Evolutionary conservation across 306 rosid species (phyloP), one percentile per base, ranked within the genome.

Genomic region (Leucaena leucocephala): DNA sequence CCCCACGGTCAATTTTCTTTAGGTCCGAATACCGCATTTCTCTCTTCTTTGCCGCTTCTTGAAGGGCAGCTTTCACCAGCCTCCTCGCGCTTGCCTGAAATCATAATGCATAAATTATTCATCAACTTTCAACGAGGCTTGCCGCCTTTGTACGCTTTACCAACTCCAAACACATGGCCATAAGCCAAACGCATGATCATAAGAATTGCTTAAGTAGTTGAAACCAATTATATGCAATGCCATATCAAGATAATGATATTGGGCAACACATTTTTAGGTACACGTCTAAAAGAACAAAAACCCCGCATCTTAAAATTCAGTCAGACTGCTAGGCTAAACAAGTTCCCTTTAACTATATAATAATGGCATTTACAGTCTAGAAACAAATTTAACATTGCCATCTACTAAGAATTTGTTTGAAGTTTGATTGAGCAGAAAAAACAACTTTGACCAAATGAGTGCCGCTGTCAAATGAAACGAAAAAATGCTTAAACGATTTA

Each of bases 11-110:
- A 2, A 95, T 95, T 90, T 90, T 95, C 87, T 91, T 95, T 81
- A 95, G 81, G 88, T 95, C 99, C 6, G 99, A 95, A 79, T 95
- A 95, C 78, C 99, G 90, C 99, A 95, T 95, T 82, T 95, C 99
- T 86, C 99, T 95, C 89, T 95, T 95, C 90, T 92, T 91, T 19
- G 99, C 95, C 40, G 95, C 92, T 88, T 87, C 83, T 76, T 85
- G 92, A 43, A 90, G 84, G 40, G 95, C 95, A 35, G 86, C 72
- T 89, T 88, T 95, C 82, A 95, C 93, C 86, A 95, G 86, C 85
- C 93, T 87, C 87, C 82, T 90, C 54, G 99, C 99, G 78, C 92
- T 95, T 83, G 98, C 99, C 99, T 95, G 98, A 84, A 88, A 88
- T 55, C 34, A 49, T 49, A 68, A 67, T 39, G 76, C 34, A 74